Percentiles rank a stretch among this genome's conserved stretches.
Conservation (phyloP, 306 rosid species). For the Fagus crenata region DNA sequence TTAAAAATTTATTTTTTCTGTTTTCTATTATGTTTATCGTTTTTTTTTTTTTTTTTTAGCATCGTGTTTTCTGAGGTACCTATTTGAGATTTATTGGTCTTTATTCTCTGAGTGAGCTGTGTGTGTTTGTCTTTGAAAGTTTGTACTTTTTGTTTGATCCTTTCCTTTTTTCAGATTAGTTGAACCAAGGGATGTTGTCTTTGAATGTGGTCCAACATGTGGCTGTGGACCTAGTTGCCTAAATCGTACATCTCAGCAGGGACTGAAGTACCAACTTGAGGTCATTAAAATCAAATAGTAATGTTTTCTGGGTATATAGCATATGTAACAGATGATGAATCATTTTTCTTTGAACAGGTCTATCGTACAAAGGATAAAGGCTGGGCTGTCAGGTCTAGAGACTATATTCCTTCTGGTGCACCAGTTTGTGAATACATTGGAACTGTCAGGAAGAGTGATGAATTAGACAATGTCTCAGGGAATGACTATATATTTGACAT, state of each 20-base stretch:
- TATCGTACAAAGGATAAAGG: slow-evolving; percentile 86
- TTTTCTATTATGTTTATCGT: neutral
- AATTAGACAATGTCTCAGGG: slow-evolving; percentile 56
- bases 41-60: neutral
- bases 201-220: slow-evolving; percentile 90
- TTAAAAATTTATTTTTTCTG: neutral
- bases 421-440: slow-evolving; percentile 95
- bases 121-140: neutral
- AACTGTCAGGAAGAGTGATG: slow-evolving; percentile 67
- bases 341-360: slow-evolving; percentile 46
- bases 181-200: slow-evolving; percentile 90
- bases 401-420: slow-evolving; percentile 94
- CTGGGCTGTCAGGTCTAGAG: slow-evolving; percentile 97
- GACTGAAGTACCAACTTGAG: slow-evolving; percentile 73
- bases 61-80: neutral
- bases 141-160: neutral
- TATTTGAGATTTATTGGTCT: neutral
- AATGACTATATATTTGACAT: slow-evolving; percentile 89
- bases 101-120: neutral
- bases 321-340: slow-evolving; percentile 6
- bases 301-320: neutral
- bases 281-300: slow-evolving; percentile 32
- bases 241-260: slow-evolving; percentile 83
- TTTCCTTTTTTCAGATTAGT: slow-evolving; percentile 55
- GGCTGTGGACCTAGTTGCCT: slow-evolving; percentile 85